Base-by-base conservation (phyloP, 495 filamentous ascomycete species). In the Geoglossum glabrum region DNA sequence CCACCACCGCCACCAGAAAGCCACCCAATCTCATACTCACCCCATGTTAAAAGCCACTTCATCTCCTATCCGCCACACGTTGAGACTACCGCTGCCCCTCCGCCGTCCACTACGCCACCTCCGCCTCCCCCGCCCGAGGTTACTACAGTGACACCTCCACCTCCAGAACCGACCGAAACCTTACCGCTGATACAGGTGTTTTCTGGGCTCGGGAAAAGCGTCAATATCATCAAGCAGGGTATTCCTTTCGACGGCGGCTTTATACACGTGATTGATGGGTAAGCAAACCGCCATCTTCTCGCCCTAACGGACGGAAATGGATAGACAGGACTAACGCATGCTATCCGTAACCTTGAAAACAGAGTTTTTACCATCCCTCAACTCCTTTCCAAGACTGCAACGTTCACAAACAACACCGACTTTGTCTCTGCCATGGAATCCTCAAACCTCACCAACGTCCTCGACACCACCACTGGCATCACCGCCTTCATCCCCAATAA, bases 301-400 rank as follows among this genome's bases (percentile, higher is more conserved):
- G 13, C 9, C 25, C 27, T 43, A 19, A 15, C 27, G 11, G 49
- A 47, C 21, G 27, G 19, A 17, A 33, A 19, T 50, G 59, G 11
- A 47, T n/a, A 21, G 59, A 55, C 19, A 60, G 58, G 34, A 23
- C 27, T 60, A 21, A 25, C n/a, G 46, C 19, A 28, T 31, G 26
- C 26, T 50, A 25, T 40, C n/a, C 11, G 11, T 40, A 15, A 7
- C 36, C 17, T 7, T 40, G 49, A 34, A 9, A 21, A 43, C 38
- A 67, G 64, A 5, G 67, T 60, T 55, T 75, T 76, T 65, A 70
- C 66, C 21, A 63, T 71, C 56, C 74, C 74, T 6, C 65, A 73
- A 25, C 68, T 71, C 59, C 71, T 73, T 21, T 60, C 69, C 19
- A 52, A 68, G 47, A 74, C 70, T 34, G 59, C 74, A 15, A 63